Conservation (phyloP, 768 basidiomycete species). For the Lactarius indigo region DNA sequence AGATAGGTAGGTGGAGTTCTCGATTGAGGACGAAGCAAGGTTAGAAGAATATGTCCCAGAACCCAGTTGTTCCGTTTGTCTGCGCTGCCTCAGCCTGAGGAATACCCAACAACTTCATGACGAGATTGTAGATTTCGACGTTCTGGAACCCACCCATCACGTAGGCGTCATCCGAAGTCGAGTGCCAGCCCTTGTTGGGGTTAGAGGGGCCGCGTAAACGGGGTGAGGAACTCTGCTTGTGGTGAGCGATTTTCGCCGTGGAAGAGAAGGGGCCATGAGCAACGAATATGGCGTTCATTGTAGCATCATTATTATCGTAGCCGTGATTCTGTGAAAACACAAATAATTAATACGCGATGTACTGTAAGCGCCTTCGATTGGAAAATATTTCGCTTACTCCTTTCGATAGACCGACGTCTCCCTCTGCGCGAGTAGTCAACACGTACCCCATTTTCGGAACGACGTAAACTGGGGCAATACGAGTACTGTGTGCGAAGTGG, state of each 20-base stretch:
- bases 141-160: constrained; percentile 84
- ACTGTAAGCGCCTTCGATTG: background rate
- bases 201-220: constrained; percentile 31
- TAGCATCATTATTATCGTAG: constrained; percentile 72
- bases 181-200: constrained; percentile 59
- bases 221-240: constrained; percentile 26
- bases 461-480: constrained; percentile 88
- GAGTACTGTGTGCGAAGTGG: constrained; percentile 66
- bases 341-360: background rate
- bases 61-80: constrained; percentile 76
- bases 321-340: constrained; percentile 66
- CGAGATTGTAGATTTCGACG: constrained; percentile 80
- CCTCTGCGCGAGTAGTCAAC: constrained; percentile 62
- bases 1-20: background rate
- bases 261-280: constrained; percentile 87
- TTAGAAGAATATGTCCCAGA: constrained; percentile 79
- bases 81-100: constrained; percentile 44
- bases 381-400: constrained; percentile 50
- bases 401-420: constrained; percentile 60
- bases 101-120: constrained; percentile 71
- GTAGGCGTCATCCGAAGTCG: constrained; percentile 57
- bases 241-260: constrained; percentile 57
- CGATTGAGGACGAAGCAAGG: no score
- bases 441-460: constrained; percentile 80
- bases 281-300: constrained; percentile 90